Evolutionary conservation across 768 basidiomycete species (phyloP).

Genomic region (Termitomyces sp.): DNA sequence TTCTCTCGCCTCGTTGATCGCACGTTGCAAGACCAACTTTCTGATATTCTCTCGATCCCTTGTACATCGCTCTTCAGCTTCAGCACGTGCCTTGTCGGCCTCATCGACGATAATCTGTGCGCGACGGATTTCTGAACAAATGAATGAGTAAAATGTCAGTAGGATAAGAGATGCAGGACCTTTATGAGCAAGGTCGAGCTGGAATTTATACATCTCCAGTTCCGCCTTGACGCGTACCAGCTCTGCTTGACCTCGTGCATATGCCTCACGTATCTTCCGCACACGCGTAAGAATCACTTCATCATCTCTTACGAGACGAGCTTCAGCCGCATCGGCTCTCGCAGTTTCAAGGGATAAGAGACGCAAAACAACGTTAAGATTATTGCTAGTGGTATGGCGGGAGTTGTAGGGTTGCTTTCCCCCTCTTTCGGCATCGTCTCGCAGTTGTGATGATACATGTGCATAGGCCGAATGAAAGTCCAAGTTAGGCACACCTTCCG

Average conservation of each 20-base stretch:
- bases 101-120: slow-evolving; percentile 48
- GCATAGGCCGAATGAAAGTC: background rate
- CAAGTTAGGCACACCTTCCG: background rate
- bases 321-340: slow-evolving; percentile 33
- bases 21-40: slow-evolving; percentile 37
- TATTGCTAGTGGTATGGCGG: slow-evolving; percentile 3
- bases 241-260: slow-evolving; percentile 22
- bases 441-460: background rate
- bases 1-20: slow-evolving; percentile 45
- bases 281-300: slow-evolving; percentile 26
- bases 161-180: slow-evolving; percentile 18
- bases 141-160: background rate
- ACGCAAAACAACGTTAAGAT: slow-evolving; percentile 4
- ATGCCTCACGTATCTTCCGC: slow-evolving; percentile 24
- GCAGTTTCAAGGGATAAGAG: slow-evolving; percentile 27
- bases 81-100: slow-evolving; percentile 40
- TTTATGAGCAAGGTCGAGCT: slow-evolving; percentile 52
- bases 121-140: slow-evolving; percentile 37
- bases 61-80: slow-evolving; percentile 42
- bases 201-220: slow-evolving; percentile 48
- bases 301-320: slow-evolving; percentile 13
- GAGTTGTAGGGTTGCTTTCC: background rate
- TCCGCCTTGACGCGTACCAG: slow-evolving; percentile 36
- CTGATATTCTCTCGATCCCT: slow-evolving; percentile 40
- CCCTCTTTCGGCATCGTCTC: background rate